A percentile compares a stretch with the other conserved stretches of the same genome.
These are phyloP conservation scores for Plasmodium malariae DNA, from an alignment of 169 alveolate genomes.

Conservation along the genomic window DNA sequence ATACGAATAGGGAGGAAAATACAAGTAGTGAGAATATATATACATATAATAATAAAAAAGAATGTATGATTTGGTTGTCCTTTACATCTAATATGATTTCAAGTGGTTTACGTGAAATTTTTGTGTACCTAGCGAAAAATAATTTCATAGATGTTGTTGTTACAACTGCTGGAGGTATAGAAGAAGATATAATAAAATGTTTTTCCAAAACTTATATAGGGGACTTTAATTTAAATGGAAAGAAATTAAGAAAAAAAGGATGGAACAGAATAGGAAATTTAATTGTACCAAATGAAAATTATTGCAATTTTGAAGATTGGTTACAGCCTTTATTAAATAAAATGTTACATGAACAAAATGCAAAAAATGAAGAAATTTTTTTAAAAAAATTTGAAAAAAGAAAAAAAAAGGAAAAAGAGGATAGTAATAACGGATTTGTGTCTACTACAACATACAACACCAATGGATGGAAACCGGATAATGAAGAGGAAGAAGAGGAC, in stretches of 20 bases:
- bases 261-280: slow-evolving; percentile 98
- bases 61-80: slow-evolving; percentile 96
- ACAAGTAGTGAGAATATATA: slow-evolving; percentile 72
- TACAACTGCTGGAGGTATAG: slow-evolving; percentile 99
- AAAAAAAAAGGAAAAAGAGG: not conserved
- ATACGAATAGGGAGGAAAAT: slow-evolving; percentile 57
- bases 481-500: not conserved
- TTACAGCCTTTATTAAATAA: slow-evolving; percentile 95
- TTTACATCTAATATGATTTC: slow-evolving; percentile 98
- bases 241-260: slow-evolving; percentile 94
- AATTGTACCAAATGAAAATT: slow-evolving; percentile 98
- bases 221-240: slow-evolving; percentile 91
- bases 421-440: too few species aligned
- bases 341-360: slow-evolving; percentile 92
- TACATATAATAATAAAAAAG: slow-evolving; percentile 87
- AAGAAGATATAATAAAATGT: slow-evolving; percentile 99
- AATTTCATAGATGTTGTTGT: slow-evolving; percentile 95
- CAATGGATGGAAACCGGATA: too few species aligned
- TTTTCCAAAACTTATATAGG: slow-evolving; percentile 95
- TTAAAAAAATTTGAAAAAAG: slow-evolving; percentile 36
- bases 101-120: slow-evolving; percentile 96
- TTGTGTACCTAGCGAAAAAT: slow-evolving; percentile 94
- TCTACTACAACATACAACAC: too few species aligned
- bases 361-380: slow-evolving; percentile 76
- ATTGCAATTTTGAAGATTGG: slow-evolving; percentile 98